These are phyloP conservation scores for Magnaporthiopsis incrustans DNA, from an alignment of 2,329 filamentous ascomycete species.

Conservation along the genomic window DNA sequence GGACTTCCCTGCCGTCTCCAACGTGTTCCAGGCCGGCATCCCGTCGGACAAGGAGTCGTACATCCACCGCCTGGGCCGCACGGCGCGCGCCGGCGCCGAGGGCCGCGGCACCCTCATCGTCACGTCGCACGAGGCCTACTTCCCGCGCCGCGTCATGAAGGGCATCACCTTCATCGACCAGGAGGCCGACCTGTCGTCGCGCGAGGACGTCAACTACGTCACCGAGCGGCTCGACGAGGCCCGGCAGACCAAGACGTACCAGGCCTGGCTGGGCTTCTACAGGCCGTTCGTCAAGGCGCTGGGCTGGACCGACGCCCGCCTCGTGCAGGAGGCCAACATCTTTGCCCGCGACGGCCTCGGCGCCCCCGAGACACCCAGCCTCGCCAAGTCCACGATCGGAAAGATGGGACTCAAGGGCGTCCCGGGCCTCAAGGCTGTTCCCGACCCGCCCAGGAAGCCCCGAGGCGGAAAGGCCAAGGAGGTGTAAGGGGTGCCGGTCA, in stretches of 20 bases:
- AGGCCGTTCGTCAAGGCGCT: conserved; percentile 40
- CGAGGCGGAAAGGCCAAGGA: not conserved
- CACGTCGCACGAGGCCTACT: conserved; percentile 40
- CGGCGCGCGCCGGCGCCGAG: conserved; percentile 55
- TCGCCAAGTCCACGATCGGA: conserved; percentile 38
- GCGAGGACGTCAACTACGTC: conserved; percentile 28
- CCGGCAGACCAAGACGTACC: conserved; percentile 39
- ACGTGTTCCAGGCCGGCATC: conserved; percentile 56
- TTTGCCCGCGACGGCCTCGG: conserved; percentile 41
- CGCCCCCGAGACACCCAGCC: conserved; percentile 34
- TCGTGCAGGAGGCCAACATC: conserved; percentile 43
- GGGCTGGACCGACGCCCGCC: conserved; percentile 31
- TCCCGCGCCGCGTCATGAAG: conserved; percentile 41
- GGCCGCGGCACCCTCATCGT: conserved; percentile 56
- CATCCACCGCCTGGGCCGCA: conserved; percentile 60
- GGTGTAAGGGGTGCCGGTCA: too few relatives aligned
- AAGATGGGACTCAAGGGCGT: conserved; percentile 52
- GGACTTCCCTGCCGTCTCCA: conserved; percentile 63
- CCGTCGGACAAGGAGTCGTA: conserved; percentile 55
- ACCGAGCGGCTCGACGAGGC: conserved; percentile 33
- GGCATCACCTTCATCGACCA: conserved; percentile 45
- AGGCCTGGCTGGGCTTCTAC: conserved; percentile 50
- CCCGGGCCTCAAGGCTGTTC: conserved; percentile 37
- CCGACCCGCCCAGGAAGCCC: conserved; percentile 28
- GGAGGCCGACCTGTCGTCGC: conserved; percentile 35